Conservation (phyloP, 768 basidiomycete genomes). For the Amanita muscaria region DNA sequence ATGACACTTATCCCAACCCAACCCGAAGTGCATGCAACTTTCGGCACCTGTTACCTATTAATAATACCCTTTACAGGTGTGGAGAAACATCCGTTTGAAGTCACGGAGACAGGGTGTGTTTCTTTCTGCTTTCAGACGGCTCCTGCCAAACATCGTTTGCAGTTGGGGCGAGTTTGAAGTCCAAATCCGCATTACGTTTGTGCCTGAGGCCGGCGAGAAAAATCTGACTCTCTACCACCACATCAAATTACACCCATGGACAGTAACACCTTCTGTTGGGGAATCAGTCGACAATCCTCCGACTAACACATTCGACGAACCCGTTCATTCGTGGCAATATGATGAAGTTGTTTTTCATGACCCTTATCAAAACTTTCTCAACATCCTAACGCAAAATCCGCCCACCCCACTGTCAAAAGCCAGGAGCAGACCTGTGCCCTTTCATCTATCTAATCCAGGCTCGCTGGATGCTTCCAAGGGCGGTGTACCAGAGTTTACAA, state of each 20-base stretch:
- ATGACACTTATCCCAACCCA: constrained; percentile 92
- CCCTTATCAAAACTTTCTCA: constrained; percentile 81
- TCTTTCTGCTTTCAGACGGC: not conserved
- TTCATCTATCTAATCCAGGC: constrained; percentile 54
- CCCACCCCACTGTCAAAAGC: constrained; percentile 71
- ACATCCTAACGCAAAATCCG: constrained; percentile 69
- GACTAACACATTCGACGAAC: constrained; percentile 58
- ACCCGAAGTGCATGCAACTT: constrained; percentile 62
- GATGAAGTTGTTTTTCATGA: constrained; percentile 97
- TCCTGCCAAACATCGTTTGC: not conserved
- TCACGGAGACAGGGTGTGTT: constrained; percentile 89
- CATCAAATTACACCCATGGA: constrained; percentile 92
- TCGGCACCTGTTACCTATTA: constrained; percentile 1
- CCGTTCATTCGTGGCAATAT: constrained; percentile 97
- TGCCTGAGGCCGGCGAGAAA: constrained; percentile 87
- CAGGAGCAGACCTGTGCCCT: constrained; percentile 57
- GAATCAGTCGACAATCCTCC: constrained; percentile 57
- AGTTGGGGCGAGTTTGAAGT: constrained; percentile 99
- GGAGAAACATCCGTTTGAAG: constrained; percentile 90
- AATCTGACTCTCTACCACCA: constrained; percentile 83
- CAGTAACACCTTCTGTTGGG: constrained; percentile 28
- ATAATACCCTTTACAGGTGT: constrained; percentile 43
- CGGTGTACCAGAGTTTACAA: constrained; percentile 77
- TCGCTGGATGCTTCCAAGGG: constrained; percentile 60
- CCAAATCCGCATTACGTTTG: constrained; percentile 83